These are phyloP conservation scores for Paramecium primaurelia DNA, from an alignment of 73 alveolate species.

Conservation along the genomic window DNA sequence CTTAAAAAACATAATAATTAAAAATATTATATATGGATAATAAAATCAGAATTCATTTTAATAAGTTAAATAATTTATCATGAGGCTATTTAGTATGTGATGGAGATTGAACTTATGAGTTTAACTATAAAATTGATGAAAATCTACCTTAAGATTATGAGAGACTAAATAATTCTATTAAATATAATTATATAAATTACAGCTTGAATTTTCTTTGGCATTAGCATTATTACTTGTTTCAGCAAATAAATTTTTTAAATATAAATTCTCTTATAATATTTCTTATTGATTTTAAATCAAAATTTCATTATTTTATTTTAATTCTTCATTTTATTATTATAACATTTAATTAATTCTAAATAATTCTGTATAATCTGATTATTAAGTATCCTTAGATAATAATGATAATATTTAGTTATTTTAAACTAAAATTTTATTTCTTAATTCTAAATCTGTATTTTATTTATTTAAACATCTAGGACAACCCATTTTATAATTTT, in stretches of 20 bases:
- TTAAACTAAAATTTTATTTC: neutral
- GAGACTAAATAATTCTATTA: neutral
- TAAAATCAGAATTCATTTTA: neutral
- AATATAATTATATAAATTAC: neutral
- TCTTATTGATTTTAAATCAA: neutral
- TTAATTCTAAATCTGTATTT: neutral
- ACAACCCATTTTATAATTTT: neutral
- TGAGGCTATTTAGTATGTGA: neutral
- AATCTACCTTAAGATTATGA: slow-evolving; percentile 11
- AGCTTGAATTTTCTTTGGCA: neutral
- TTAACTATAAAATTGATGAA: neutral
- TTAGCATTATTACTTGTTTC: neutral
- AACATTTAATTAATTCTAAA: neutral
- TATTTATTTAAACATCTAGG: neutral
- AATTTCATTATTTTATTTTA: neutral
- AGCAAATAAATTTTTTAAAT: neutral
- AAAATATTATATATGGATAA: neutral
- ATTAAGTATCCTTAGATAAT: neutral
- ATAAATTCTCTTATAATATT: neutral
- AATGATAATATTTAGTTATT: neutral
- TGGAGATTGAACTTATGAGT: neutral
- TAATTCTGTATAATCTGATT: neutral
- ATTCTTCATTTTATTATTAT: neutral
- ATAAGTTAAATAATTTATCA: neutral
- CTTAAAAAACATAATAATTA: slow-evolving; percentile 12